Conservation (phyloP, 805 yeast genomes). For the Cyberlindnera japonica region DNA sequence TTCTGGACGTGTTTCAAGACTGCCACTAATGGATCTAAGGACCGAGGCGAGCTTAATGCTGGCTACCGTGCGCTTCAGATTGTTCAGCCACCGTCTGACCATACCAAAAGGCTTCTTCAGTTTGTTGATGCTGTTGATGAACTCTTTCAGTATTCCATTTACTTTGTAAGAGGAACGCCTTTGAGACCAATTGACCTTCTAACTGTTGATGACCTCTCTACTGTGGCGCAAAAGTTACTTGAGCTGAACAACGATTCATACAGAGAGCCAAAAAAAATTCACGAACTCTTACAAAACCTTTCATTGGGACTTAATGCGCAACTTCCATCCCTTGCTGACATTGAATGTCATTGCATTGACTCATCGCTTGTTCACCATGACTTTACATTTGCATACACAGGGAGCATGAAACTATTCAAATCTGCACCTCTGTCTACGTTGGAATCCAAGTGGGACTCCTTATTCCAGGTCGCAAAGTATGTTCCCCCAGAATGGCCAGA, state of each 20-base stretch:
- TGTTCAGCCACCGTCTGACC: slow-evolving; percentile 15
- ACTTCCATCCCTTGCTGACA: slow-evolving; percentile 10
- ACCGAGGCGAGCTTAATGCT: slow-evolving; percentile 37
- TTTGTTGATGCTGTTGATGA: slow-evolving; percentile 28
- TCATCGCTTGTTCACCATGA: slow-evolving; percentile 61
- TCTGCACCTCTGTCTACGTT: slow-evolving; percentile 10
- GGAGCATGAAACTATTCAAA: slow-evolving; percentile 33
- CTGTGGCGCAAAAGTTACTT: slow-evolving; percentile 40
- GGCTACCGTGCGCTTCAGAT: slow-evolving; percentile 30
- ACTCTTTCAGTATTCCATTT: slow-evolving; percentile 29
- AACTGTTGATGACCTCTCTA: slow-evolving; percentile 31
- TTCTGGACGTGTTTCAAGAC: slow-evolving; percentile 42
- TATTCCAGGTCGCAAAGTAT: slow-evolving; percentile 50
- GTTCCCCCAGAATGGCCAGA: slow-evolving; percentile 43
- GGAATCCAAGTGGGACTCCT: slow-evolving; percentile 56
- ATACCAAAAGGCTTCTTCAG: slow-evolving; percentile 16
- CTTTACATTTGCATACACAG: slow-evolving; percentile 52
- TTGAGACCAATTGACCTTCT: slow-evolving; percentile 38
- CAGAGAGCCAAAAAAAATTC: slow-evolving; percentile 39
- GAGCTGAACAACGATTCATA: slow-evolving; percentile 55
- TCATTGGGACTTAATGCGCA: slow-evolving; percentile 35
- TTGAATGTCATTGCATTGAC: slow-evolving; percentile 56
- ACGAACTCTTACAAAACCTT: slow-evolving; percentile 39
- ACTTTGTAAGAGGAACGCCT: slow-evolving; percentile 32
- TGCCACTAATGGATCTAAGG: slow-evolving; percentile 39